phyloP scores from a whole-genome alignment of 306 rosid species.

The Corylus americana region DNA sequence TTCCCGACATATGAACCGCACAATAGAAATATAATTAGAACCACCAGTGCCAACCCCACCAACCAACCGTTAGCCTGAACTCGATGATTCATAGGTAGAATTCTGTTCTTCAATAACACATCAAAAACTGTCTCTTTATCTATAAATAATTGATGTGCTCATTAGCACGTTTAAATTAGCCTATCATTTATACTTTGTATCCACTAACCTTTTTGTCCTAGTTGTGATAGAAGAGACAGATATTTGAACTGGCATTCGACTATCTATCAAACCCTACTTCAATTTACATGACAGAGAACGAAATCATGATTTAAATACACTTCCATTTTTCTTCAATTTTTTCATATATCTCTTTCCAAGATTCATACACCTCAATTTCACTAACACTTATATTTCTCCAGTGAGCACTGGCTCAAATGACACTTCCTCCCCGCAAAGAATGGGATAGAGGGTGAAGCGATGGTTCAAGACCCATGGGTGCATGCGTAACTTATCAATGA shows the following conservation, averaged over 20 bases:
- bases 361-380: neutral
- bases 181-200: neutral
- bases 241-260: neutral
- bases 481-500: neutral
- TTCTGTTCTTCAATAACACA: neutral
- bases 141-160: neutral
- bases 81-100: neutral
- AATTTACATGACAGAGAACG: neutral
- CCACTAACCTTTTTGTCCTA: neutral
- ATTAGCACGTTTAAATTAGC: neutral
- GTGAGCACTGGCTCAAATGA: neutral
- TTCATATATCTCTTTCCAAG: neutral
- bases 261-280: neutral
- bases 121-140: neutral
- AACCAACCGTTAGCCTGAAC: neutral
- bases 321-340: neutral
- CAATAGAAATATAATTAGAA: neutral
- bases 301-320: conserved; percentile 4
- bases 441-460: neutral
- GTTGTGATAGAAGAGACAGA: neutral
- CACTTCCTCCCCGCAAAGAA: neutral
- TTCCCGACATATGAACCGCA: neutral
- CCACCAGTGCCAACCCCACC: neutral
- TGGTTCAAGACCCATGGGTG: neutral
- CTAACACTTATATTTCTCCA: neutral